Evolutionary conservation across 768 basidiomycete species (phyloP).

Genomic region (Gymnopilus dilepis): DNA sequence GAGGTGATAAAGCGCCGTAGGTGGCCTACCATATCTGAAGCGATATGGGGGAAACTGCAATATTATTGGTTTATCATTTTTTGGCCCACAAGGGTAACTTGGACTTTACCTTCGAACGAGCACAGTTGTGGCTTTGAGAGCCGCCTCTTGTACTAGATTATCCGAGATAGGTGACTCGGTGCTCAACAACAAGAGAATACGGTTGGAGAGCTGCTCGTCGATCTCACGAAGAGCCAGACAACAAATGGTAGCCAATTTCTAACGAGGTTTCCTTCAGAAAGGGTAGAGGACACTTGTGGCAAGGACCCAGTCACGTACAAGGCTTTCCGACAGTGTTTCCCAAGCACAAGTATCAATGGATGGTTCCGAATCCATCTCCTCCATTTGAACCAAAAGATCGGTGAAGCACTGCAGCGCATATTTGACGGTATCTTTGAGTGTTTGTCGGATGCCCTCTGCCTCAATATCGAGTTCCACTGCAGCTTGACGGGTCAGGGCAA

Average conservation of each 20-base stretch:
- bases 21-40: slow-evolving; percentile 73
- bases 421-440: slow-evolving; percentile 54
- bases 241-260: slow-evolving; percentile 90
- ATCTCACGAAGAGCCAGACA: slow-evolving; percentile 73
- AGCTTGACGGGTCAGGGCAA: slow-evolving; percentile 62
- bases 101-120: slow-evolving; percentile 76
- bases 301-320: slow-evolving; percentile 53
- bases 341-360: slow-evolving; percentile 87
- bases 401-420: slow-evolving; percentile 79
- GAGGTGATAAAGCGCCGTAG: slow-evolving; percentile 89
- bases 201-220: slow-evolving; percentile 70
- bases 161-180: slow-evolving; percentile 83
- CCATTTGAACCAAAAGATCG: slow-evolving; percentile 78
- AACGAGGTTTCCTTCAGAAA: not conserved
- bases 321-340: slow-evolving; percentile 91
- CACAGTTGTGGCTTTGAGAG: slow-evolving; percentile 83
- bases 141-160: slow-evolving; percentile 86
- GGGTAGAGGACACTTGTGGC: not conserved
- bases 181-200: slow-evolving; percentile 77
- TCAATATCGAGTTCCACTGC: slow-evolving; percentile 47
- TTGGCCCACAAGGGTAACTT: not conserved
- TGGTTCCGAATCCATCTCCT: slow-evolving; percentile 83
- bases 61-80: not conserved
- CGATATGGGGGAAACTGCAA: slow-evolving; percentile 79
- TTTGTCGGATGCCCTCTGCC: slow-evolving; percentile 39